Evolutionary conservation across 345 rosid genomes (phyloP), one percentile per base, ranked within the genome.

Genomic region (Raphanus raphanistrum): DNA sequence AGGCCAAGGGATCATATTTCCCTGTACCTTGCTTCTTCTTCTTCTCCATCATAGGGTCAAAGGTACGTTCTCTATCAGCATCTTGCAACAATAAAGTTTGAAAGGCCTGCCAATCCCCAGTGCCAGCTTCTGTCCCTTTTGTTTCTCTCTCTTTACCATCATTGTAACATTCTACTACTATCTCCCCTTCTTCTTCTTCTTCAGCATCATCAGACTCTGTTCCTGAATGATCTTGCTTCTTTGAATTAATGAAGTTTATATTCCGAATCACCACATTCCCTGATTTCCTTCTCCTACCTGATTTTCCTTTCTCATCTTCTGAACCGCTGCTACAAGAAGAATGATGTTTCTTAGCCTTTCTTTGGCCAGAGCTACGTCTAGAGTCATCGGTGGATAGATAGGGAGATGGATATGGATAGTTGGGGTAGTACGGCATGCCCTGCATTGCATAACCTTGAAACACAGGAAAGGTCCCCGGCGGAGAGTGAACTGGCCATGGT

Each of bases 391-490:
- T 84, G 67, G 96, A 82, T 31, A 90, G 84, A 88, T 87, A 82
- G 68, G 91, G 87, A 63, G 87, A 86, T 76, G 84, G 91, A 78
- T 82, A 88, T 15, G 90, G 92, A 84, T 92, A 88, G 67, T 76
- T 83, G 61, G 86, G 94, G 77, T 87, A 90, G 80, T 88, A 92
- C 36, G 97, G 90, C 86, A 92, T 79, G 35, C 97, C 92, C 67
- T 86, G 97, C 91, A 91, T 86, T 8, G 94, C 84, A 83, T 92
- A 92, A 60, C 98, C 97, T 84, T 88, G 99, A 82, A 86, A 92
- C 33, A 85, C 82, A 65, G 94, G 90, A 36, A 86, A 82, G 36
- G 90, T 75, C 50, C 98, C 99, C 0, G 98, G 90, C 41, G 94
- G 96, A 57, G 99, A 90, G 78, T 92, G 97, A 63, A 92, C 82